phyloP scores from a whole-genome alignment of 257 asterid genomes.

The Ilex aquifolium region DNA sequence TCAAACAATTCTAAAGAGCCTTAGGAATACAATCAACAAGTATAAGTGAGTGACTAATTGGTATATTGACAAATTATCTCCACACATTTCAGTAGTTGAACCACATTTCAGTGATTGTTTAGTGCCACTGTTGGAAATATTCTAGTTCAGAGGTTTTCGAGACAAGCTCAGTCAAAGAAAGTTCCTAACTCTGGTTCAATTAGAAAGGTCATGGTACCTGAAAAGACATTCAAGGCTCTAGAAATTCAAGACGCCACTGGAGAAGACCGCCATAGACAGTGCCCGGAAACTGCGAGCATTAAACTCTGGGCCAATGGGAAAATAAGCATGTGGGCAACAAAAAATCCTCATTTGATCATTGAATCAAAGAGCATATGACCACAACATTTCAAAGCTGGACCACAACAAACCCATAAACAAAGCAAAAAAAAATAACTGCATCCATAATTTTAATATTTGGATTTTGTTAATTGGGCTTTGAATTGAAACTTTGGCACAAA shows the following conservation, averaged over 20 bases:
- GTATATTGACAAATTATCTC: not conserved
- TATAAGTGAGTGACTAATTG: not conserved
- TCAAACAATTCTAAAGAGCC: not conserved
- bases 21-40: not conserved
- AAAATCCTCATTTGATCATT: constrained; percentile 11
- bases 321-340: constrained; percentile 17
- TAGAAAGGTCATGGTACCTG: constrained; percentile 9
- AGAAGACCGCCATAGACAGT: not conserved
- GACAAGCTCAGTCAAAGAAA: not conserved
- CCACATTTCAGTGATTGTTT: too few species aligned
- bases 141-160: too few species aligned
- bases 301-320: constrained; percentile 5
- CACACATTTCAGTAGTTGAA: not conserved
- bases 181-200: not conserved
- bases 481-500: constrained; percentile 18
- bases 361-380: constrained; percentile 15
- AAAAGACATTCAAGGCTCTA: constrained; percentile 14
- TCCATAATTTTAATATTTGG: not conserved
- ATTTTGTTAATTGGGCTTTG: constrained; percentile 5
- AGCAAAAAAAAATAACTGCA: not conserved
- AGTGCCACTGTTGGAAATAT: too few species aligned
- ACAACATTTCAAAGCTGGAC: constrained; percentile 24
- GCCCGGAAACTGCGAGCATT: constrained; percentile 8
- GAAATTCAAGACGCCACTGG: constrained; percentile 8
- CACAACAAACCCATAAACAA: constrained; percentile 14